Percentiles rank a stretch among this genome's conserved stretches.
Evolutionary conservation across 2,329 filamentous ascomycete species (phyloP).

Genomic region (Lecanoromycetidae sp.): DNA sequence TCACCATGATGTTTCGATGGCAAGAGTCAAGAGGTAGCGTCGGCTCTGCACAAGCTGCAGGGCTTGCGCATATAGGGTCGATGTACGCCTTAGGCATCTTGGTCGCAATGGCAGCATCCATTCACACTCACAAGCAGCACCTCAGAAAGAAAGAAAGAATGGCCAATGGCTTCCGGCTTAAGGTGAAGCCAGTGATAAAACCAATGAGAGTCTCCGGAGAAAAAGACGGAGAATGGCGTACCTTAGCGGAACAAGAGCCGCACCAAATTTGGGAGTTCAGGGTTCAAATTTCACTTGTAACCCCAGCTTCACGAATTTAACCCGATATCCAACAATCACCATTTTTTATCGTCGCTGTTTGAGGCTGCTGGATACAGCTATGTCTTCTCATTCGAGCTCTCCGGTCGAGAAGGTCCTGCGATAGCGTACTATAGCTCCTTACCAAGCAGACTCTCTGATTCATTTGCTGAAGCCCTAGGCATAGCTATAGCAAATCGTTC

Average conservation of each 20-base stretch:
- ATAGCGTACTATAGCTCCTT: too few species aligned
- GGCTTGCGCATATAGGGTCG: not conserved
- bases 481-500: too few species aligned
- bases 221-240: not conserved
- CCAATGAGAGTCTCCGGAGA: too few species aligned
- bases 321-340: not conserved
- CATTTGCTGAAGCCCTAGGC: too few species aligned
- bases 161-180: not conserved
- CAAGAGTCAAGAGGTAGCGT: slow-evolving; percentile 29
- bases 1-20: slow-evolving; percentile 37
- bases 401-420: too few species aligned
- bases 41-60: slow-evolving; percentile 1
- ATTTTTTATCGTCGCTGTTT: too few species aligned
- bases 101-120: slow-evolving; percentile 1
- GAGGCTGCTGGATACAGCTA: too few species aligned
- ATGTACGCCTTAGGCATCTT: not conserved
- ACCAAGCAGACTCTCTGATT: too few species aligned
- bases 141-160: not conserved
- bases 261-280: not conserved
- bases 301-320: not conserved
- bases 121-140: not conserved
- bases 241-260: slow-evolving; percentile 1
- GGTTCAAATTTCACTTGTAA: not conserved
- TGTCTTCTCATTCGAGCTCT: too few species aligned
- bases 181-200: too few species aligned